These are phyloP conservation scores for Galeopsis tetrahit DNA, from an alignment of 257 asterid genomes.

Conservation along the genomic window DNA sequence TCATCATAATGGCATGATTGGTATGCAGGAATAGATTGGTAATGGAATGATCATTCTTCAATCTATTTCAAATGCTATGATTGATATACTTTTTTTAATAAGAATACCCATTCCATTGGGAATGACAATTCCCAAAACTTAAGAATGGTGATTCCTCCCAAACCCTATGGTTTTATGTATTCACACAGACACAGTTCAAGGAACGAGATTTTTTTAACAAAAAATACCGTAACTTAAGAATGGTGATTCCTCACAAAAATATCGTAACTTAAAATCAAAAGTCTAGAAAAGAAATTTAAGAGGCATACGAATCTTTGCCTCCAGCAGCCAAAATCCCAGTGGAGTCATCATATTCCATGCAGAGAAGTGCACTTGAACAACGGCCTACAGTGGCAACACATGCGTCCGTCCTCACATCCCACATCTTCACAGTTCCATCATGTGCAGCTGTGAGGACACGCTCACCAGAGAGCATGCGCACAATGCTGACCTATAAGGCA, in stretches of 20 bases:
- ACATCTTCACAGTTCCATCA: conserved; percentile 98
- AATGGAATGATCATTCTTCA: too few relatives aligned
- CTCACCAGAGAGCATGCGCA: conserved; percentile 94
- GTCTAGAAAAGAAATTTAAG: conserved; percentile 20
- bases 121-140: too few relatives aligned
- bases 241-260: too few relatives aligned
- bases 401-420: conserved; percentile 98
- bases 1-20: not conserved
- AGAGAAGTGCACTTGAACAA: conserved; percentile 88
- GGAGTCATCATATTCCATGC: conserved; percentile 93
- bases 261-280: not conserved
- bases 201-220: too few relatives aligned
- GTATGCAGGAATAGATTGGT: too few relatives aligned
- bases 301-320: conserved; percentile 86
- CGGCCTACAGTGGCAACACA: conserved; percentile 99
- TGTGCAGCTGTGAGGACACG: conserved; percentile 97
- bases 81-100: too few relatives aligned
- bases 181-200: too few relatives aligned
- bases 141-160: too few relatives aligned
- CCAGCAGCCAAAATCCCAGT: conserved; percentile 93
- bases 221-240: too few relatives aligned
- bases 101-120: too few relatives aligned
- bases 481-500: conserved; percentile 76
- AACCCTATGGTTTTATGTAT: too few relatives aligned
- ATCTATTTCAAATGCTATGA: too few relatives aligned